phyloP scores from a whole-genome alignment of 2,329 filamentous ascomycete genomes.

The Colletotrichum cuscutae region DNA sequence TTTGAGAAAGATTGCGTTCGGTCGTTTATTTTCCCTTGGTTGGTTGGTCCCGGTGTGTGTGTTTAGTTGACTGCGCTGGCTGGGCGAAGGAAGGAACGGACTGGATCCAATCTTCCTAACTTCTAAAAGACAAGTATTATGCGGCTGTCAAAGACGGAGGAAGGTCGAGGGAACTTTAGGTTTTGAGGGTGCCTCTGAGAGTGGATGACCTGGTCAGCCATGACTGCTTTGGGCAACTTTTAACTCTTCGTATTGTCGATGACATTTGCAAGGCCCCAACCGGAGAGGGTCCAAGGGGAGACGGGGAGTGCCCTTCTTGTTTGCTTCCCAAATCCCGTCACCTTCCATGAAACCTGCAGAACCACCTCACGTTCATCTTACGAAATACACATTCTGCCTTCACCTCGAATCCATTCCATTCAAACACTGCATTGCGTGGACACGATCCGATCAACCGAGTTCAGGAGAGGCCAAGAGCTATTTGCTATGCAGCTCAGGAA shows the following conservation, averaged over 20 bases:
- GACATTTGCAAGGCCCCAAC: not conserved
- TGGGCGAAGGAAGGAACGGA: constrained; percentile 1
- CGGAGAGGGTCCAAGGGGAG: not conserved
- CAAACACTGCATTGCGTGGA: constrained; percentile 17
- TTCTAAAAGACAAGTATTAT: not conserved
- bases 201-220: constrained; percentile 8
- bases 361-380: not conserved
- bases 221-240: constrained; percentile 21
- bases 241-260: not conserved
- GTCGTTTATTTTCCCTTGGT: constrained; percentile 7
- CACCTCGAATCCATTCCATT: not conserved
- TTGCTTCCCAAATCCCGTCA: not conserved
- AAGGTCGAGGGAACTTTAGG: constrained; percentile 16
- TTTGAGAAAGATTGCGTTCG: constrained; percentile 11
- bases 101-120: constrained; percentile 12
- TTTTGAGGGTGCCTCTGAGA: constrained; percentile 11
- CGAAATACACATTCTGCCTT: not conserved
- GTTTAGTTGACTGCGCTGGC: not conserved
- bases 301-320: not conserved
- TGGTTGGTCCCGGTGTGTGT: constrained; percentile 8
- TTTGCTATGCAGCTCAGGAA: constrained; percentile 13
- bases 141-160: constrained; percentile 1
- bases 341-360: not conserved
- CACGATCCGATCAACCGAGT: constrained; percentile 7
- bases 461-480: not conserved